Evolutionary conservation across 2,329 filamentous ascomycete genomes (phyloP).

Genomic region (Geosmithia morbida): DNA sequence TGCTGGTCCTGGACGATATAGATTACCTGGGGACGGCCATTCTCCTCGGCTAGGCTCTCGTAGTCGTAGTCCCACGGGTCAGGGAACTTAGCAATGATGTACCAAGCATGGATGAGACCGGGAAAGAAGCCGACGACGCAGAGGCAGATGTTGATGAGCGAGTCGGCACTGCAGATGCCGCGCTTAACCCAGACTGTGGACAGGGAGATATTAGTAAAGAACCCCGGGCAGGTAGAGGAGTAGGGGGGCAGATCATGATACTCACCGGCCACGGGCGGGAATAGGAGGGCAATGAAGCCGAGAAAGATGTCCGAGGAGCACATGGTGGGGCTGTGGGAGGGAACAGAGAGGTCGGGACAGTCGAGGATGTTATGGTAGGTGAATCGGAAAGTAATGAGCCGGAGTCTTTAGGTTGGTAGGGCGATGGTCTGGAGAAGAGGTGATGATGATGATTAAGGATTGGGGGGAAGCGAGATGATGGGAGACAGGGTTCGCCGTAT

Average conservation of each 20-base stretch:
- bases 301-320: slow-evolving; percentile 49
- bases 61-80: slow-evolving; percentile 66
- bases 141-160: slow-evolving; percentile 87
- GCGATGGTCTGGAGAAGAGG: neutral
- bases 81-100: slow-evolving; percentile 87
- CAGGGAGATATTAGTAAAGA: slow-evolving; percentile 7
- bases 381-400: neutral
- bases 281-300: slow-evolving; percentile 47
- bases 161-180: slow-evolving; percentile 85
- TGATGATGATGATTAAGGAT: neutral
- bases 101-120: slow-evolving; percentile 90
- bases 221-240: neutral
- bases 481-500: neutral
- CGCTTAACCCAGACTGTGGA: slow-evolving; percentile 83
- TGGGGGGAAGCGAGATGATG: neutral
- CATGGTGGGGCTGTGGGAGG: slow-evolving; percentile 23
- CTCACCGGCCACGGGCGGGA: slow-evolving; percentile 51
- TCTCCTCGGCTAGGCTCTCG: slow-evolving; percentile 45
- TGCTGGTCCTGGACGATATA: slow-evolving; percentile 9
- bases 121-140: slow-evolving; percentile 68
- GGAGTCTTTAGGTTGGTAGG: neutral
- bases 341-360: neutral
- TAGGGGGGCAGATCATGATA: slow-evolving; percentile 4
- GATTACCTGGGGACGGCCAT: slow-evolving; percentile 15
- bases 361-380: neutral